A percentile compares a stretch with the other conserved stretches of the same genome.
phyloP scores from a whole-genome alignment of 257 asterid species.

The Agastache rugosa region DNA sequence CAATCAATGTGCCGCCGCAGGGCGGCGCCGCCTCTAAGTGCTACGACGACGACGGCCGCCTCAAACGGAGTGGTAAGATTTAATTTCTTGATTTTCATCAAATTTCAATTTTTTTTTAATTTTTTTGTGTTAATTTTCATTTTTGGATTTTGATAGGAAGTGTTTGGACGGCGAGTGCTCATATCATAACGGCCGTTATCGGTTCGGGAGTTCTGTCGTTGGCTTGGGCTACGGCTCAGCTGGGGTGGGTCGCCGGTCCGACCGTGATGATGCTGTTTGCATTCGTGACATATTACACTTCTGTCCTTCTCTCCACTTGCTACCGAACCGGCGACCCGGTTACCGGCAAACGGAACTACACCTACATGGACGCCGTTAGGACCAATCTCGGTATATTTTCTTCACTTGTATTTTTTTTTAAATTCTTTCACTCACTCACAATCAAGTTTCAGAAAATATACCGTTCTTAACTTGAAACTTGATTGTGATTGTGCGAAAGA shows the following conservation, averaged over 20 bases:
- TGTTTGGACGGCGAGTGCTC: conserved; percentile 64
- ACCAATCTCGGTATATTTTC: conserved; percentile 45
- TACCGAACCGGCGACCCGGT: conserved; percentile 57
- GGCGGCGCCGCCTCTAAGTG: conserved; percentile 39
- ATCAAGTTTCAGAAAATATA: too few relatives aligned
- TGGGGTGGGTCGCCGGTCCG: conserved; percentile 64
- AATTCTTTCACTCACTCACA: too few relatives aligned
- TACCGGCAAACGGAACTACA: conserved; percentile 53
- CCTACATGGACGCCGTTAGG: conserved; percentile 60
- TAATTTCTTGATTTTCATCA: not conserved
- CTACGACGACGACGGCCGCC: conserved; percentile 57
- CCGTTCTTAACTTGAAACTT: too few relatives aligned
- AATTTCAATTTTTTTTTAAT: not conserved
- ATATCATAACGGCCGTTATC: conserved; percentile 58
- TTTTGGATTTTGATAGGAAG: conserved; percentile 31
- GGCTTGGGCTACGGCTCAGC: conserved; percentile 58
- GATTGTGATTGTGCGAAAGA: too few relatives aligned
- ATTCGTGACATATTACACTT: conserved; percentile 54
- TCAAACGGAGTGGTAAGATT: conserved; percentile 51
- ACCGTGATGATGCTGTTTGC: conserved; percentile 52
- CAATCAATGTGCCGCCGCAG: conserved; percentile 44
- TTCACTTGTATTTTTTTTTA: too few relatives aligned
- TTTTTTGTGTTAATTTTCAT: not conserved
- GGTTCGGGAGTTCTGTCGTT: conserved; percentile 57
- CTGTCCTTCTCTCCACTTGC: conserved; percentile 49